Conservation (phyloP, 2,329 filamentous ascomycete genomes). For the Epichloe brachyelytri region DNA sequence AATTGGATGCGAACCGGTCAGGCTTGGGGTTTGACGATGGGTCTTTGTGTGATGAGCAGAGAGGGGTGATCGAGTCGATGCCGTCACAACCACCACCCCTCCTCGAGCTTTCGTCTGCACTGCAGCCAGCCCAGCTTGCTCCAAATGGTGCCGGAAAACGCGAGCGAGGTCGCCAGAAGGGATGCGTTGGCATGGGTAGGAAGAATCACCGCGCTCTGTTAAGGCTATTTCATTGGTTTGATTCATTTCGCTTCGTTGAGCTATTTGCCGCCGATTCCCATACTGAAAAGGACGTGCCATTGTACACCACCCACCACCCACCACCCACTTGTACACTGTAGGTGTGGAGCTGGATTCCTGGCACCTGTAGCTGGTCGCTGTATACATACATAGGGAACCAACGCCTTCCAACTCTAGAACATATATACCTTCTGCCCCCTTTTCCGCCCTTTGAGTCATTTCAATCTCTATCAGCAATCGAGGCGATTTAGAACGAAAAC, state of each 20-base stretch:
- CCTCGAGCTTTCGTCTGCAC: constrained; percentile 11
- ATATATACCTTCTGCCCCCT: not conserved
- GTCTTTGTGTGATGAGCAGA: not conserved
- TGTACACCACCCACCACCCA: no score
- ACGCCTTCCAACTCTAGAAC: not conserved
- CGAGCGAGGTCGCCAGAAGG: not conserved
- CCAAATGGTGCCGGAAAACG: not conserved
- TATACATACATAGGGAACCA: no score
- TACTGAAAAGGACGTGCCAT: no score
- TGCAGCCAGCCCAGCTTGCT: constrained; percentile 10
- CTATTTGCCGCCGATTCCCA: not conserved
- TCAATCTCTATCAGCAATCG: not conserved
- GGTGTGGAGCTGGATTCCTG: no score
- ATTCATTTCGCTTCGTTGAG: not conserved
- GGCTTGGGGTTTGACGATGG: not conserved
- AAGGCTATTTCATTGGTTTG: not conserved
- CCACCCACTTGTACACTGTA: no score
- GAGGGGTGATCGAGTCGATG: not conserved
- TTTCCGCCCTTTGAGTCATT: not conserved
- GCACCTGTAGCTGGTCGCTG: no score
- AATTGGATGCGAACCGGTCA: not conserved
- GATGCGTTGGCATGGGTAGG: not conserved
- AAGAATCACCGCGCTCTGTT: not conserved
- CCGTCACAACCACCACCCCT: not conserved
- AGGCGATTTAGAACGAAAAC: no score